Evolutionary conservation across 2,329 filamentous ascomycete genomes (phyloP), one percentile per base, ranked within the genome.

Genomic region (Fusarium domesticum): DNA sequence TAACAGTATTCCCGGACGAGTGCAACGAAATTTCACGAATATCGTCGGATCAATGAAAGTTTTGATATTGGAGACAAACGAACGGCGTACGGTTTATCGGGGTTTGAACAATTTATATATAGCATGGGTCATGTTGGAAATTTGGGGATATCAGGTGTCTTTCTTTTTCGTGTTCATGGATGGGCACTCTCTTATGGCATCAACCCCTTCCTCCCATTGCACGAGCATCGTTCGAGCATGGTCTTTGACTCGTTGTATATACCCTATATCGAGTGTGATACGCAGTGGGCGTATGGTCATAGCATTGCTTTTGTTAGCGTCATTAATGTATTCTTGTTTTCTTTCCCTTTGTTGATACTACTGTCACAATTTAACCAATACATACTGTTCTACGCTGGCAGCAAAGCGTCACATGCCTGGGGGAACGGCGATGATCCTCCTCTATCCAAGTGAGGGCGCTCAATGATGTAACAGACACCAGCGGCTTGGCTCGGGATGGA

Each of bases 1-100:
- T n/a, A n/a, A n/a, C n/a, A 37, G 51, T 45, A 38, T 38, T 20
- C 20, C 41, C 15, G 30, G 41, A 20, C 28, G 36, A 28, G 15
- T 30, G 16, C 41, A 42, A 52, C 37, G 48, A 52, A 35, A 30
- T 35, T 47, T 55, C 37, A 54, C 45, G 51, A 54, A 55, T 42
- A 54, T 38, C 45, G 52, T 37, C 37, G 48, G 36, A 50, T 31
- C 8, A 28, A 8, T 12, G 23, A 12, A n/a, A 28, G 23, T 28
- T 28, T 5, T 28, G 14, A 11, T 28, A 8, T 10, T 10, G 23
- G 23, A 28, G 4, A 28, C 23, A 23, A 11, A 23, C 20, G 20
- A 23, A 23, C 11, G 20, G 20, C 11, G 20, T 11, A 23, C 20
- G 11, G 6, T 23, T 23, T 6, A 6, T 23, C 6, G 20, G 20